Evolutionary conservation across 2,329 filamentous ascomycete genomes (phyloP).

Genomic region (Magnaporthiopsis incrustans): DNA sequence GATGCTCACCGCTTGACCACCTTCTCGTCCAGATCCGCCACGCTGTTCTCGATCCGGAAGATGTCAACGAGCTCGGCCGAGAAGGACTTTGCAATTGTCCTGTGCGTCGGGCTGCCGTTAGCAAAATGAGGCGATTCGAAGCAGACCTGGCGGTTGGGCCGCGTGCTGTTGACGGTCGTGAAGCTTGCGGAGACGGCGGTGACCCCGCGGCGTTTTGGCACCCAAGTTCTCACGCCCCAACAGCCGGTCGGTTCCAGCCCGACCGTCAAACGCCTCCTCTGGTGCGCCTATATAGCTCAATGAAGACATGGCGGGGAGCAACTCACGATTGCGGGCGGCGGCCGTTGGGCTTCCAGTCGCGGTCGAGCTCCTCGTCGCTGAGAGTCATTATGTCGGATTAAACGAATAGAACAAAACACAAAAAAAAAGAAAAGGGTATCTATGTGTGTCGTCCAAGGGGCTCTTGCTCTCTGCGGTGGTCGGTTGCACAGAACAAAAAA

Average conservation of each 20-base stretch:
- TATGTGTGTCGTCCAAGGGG: not conserved
- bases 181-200: not conserved
- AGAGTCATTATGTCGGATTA: constrained; percentile 20
- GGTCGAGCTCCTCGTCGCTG: constrained; percentile 63
- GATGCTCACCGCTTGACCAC: constrained; percentile 70
- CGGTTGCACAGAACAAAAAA: not conserved
- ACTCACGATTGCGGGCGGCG: constrained; percentile 78
- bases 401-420: not conserved
- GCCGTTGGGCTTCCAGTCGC: constrained; percentile 72
- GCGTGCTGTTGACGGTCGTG: not conserved
- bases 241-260: not conserved
- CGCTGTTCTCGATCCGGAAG: constrained; percentile 75
- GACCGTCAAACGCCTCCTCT: not conserved
- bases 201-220: not conserved
- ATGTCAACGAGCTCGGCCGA: constrained; percentile 79
- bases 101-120: constrained; percentile 29
- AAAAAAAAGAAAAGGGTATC: not conserved
- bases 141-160: not conserved
- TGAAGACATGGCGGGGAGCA: constrained; percentile 2
- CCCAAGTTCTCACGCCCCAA: not conserved
- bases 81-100: constrained; percentile 82
- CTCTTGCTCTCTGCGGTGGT: not conserved
- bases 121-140: constrained; percentile 1
- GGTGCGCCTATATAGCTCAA: not conserved
- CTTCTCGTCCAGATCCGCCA: constrained; percentile 65